These are phyloP conservation scores for Amoebophrya sp. DNA, from an alignment of 169 alveolate species.

Conservation along the genomic window DNA sequence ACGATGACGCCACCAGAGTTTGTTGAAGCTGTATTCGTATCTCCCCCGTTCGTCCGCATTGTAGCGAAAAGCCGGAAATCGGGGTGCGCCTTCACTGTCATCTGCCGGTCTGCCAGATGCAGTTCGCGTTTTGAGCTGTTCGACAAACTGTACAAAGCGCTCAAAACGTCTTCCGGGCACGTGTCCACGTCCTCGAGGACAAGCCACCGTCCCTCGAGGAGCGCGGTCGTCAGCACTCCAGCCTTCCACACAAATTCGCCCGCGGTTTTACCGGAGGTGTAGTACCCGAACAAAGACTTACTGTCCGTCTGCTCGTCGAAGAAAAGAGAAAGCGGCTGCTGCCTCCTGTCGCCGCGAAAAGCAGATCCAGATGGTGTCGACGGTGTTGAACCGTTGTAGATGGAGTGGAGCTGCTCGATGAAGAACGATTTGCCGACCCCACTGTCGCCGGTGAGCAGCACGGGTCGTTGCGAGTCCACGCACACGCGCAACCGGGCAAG, in stretches of 20 bases:
- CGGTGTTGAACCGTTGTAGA: no score
- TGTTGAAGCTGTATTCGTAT: neutral
- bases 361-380: no score
- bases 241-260: slow-evolving; percentile 53
- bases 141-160: neutral
- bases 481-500: neutral
- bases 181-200: slow-evolving; percentile 50
- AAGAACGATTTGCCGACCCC: neutral
- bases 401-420: neutral
- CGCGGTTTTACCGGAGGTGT: slow-evolving; percentile 11
- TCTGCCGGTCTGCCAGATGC: neutral
- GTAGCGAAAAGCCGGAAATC: neutral
- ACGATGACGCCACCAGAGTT: neutral
- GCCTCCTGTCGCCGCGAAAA: no score
- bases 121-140: no score
- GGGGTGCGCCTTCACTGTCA: neutral
- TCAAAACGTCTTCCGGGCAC: neutral
- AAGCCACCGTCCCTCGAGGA: slow-evolving; percentile 54
- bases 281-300: neutral
- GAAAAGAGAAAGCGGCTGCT: neutral
- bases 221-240: slow-evolving; percentile 53
- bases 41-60: neutral
- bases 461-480: neutral
- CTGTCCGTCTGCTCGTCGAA: slow-evolving; percentile 6
- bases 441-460: neutral